Conservation (phyloP, 1,284 basidiomycete genomes). For the Pyrrhoderma lamaoense region DNA sequence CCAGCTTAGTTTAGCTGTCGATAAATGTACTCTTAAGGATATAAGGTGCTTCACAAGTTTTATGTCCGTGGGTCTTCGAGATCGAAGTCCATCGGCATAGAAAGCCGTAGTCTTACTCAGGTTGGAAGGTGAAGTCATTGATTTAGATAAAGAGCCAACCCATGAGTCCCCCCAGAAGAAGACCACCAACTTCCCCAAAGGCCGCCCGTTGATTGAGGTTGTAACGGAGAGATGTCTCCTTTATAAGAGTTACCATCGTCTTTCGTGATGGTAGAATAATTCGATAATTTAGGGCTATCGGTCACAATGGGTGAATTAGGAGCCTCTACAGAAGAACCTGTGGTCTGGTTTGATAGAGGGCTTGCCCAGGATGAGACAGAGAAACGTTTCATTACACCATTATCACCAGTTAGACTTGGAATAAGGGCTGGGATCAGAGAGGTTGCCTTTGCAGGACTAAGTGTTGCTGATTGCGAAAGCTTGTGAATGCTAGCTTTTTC, state of each 20-base stretch:
- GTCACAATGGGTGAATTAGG: constrained; percentile 27
- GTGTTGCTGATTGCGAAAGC: constrained; percentile 41
- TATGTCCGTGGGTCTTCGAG: constrained; percentile 44
- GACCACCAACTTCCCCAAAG: constrained; percentile 71
- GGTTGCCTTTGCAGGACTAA: constrained; percentile 52
- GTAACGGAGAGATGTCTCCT: constrained; percentile 32
- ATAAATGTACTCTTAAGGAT: constrained; percentile 78
- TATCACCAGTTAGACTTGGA: constrained; percentile 63
- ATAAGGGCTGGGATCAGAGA: constrained; percentile 51
- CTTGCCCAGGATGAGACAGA: constrained; percentile 42
- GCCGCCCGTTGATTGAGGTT: constrained; percentile 65
- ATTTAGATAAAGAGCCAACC: constrained; percentile 27
- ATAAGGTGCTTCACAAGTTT: constrained; percentile 75
- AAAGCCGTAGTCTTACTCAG: constrained; percentile 26
- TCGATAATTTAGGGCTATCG: constrained; percentile 25
- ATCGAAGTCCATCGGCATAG: constrained; percentile 55
- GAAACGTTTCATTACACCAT: constrained; percentile 63
- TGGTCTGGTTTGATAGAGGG: constrained; percentile 23
- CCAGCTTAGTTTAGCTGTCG: constrained; percentile 76
- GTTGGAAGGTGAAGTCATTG: constrained; percentile 2
- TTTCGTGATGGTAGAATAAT: constrained; percentile 3
- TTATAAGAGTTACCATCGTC: constrained; percentile 24
- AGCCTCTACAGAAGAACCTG: constrained; percentile 21
- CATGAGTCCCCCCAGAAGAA: constrained; percentile 45
- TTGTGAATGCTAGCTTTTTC: constrained; percentile 28